These are phyloP conservation scores for Saccharomycopsis microspora DNA, from an alignment of 805 yeast species.

Conservation along the genomic window DNA sequence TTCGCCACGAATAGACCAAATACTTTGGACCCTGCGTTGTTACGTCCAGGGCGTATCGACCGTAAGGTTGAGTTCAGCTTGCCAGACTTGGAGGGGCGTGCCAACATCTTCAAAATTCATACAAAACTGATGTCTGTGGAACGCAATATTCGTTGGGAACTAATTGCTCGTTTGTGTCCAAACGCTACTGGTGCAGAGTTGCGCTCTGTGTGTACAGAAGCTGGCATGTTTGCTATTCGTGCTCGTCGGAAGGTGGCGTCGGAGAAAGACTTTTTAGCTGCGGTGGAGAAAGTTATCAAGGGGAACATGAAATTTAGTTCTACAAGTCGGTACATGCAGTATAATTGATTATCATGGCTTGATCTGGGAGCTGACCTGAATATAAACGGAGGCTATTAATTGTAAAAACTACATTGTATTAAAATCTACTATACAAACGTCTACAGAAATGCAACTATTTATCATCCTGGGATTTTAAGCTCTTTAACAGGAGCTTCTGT, in stretches of 20 bases:
- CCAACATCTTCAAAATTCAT: conserved; percentile 94
- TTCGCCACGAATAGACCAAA: conserved; percentile 98
- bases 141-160: conserved; percentile 96
- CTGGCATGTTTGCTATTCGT: conserved; percentile 99
- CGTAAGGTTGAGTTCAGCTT: conserved; percentile 94
- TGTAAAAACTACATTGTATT: no score
- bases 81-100: conserved; percentile 96
- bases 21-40: conserved; percentile 92
- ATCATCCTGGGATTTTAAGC: background rate
- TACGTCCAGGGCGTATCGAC: conserved; percentile 98
- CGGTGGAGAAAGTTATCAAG: conserved; percentile 97
- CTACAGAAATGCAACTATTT: no score
- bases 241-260: conserved; percentile 97
- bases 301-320: conserved; percentile 97
- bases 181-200: conserved; percentile 98
- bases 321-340: conserved; percentile 97
- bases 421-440: no score
- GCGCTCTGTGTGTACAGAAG: conserved; percentile 97
- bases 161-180: conserved; percentile 94
- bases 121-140: conserved; percentile 97
- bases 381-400: no score
- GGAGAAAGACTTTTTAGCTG: conserved; percentile 94
- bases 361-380: background rate
- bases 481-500: conserved; percentile 3
- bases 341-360: conserved; percentile 39